These are phyloP conservation scores for Fusarium agapanthi DNA, from an alignment of 2,329 filamentous ascomycete species.

Conservation along the genomic window DNA sequence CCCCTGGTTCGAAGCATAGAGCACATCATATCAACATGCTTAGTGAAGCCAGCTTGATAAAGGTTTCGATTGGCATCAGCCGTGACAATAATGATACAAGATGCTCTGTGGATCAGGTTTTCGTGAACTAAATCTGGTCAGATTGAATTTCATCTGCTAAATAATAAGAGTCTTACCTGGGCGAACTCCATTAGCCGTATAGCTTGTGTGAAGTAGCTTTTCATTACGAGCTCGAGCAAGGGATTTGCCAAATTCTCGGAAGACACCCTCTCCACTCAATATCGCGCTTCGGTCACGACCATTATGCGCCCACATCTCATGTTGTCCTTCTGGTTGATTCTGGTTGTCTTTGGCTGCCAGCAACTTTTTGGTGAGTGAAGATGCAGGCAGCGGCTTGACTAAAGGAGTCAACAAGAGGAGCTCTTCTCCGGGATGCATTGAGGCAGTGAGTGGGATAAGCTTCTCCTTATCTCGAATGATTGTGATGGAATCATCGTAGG, in stretches of 20 bases:
- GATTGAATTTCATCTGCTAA: background rate
- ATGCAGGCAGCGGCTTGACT: slow-evolving; percentile 91
- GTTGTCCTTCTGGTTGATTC: slow-evolving; percentile 49
- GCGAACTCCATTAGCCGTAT: slow-evolving; percentile 90
- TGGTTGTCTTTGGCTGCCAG: slow-evolving; percentile 61
- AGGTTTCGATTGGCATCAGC: slow-evolving; percentile 94
- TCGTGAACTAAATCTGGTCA: slow-evolving; percentile 72
- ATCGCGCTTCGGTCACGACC: slow-evolving; percentile 65
- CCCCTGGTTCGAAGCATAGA: slow-evolving; percentile 79
- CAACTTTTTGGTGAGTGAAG: slow-evolving; percentile 78
- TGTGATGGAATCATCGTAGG: slow-evolving; percentile 92
- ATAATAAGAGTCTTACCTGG: slow-evolving; percentile 59
- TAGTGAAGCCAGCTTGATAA: slow-evolving; percentile 94
- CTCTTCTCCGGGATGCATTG: slow-evolving; percentile 86
- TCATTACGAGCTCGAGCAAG: slow-evolving; percentile 87
- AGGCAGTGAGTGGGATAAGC: slow-evolving; percentile 81
- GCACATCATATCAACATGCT: slow-evolving; percentile 96
- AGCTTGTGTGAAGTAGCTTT: slow-evolving; percentile 91
- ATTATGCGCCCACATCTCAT: slow-evolving; percentile 66
- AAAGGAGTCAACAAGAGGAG: slow-evolving; percentile 88
- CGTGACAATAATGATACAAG: slow-evolving; percentile 88
- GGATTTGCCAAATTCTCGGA: slow-evolving; percentile 86
- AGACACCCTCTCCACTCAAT: slow-evolving; percentile 93
- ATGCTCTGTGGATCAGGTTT: slow-evolving; percentile 87
- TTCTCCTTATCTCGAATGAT: slow-evolving; percentile 90